Evolutionary conservation across 371 early-diverging fungal species (phyloP).

Genomic region (Lichtheimia corymbifera): DNA sequence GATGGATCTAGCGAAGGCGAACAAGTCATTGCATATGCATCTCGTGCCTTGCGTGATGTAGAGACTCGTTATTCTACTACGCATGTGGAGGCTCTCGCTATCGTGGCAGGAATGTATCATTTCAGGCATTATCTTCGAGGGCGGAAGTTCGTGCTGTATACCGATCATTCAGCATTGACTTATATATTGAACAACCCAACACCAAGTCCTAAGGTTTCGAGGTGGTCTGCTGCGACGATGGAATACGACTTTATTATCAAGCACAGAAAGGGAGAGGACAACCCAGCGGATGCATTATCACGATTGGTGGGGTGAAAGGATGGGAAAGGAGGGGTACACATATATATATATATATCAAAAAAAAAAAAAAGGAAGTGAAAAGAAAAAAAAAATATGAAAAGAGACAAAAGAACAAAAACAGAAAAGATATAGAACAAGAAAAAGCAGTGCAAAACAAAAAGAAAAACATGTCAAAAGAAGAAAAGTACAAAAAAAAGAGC

Average conservation of each 20-base stretch:
- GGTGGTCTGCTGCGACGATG: constrained; percentile 12
- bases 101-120: constrained; percentile 27
- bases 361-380: too few species aligned
- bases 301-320: background rate
- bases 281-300: constrained; percentile 16
- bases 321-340: too few species aligned
- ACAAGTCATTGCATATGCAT: constrained; percentile 14
- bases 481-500: too few species aligned
- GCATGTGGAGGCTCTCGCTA: constrained; percentile 36
- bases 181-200: constrained; percentile 4
- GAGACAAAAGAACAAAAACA: too few species aligned
- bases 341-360: too few species aligned
- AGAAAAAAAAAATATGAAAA: too few species aligned
- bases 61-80: constrained; percentile 12
- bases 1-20: constrained; percentile 16
- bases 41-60: constrained; percentile 1
- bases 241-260: constrained; percentile 11
- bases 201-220: constrained; percentile 5
- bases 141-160: constrained; percentile 8
- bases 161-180: constrained; percentile 8
- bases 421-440: too few species aligned
- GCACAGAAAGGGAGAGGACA: constrained; percentile 3
- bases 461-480: too few species aligned
- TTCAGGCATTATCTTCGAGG: constrained; percentile 34
- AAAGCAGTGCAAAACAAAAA: too few species aligned